A percentile compares a stretch with the other conserved stretches of the same genome.
These are phyloP conservation scores for Carex cristatella DNA, from an alignment of 176 grass and related monocot genomes.

Conservation along the genomic window DNA sequence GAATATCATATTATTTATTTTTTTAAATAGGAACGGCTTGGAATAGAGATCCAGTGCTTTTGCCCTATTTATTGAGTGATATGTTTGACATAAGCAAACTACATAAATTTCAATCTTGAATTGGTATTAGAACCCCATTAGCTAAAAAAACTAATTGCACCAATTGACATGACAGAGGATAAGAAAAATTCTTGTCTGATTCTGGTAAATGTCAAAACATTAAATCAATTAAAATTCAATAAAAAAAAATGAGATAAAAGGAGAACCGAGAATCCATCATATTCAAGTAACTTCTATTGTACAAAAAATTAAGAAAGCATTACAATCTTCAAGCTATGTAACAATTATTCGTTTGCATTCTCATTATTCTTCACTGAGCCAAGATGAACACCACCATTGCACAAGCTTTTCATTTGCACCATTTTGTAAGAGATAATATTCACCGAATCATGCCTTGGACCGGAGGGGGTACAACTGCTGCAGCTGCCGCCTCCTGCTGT, in stretches of 20 bases:
- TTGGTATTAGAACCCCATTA: neutral
- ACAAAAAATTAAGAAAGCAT: neutral
- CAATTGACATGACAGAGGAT: neutral
- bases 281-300: neutral
- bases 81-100: too few species aligned
- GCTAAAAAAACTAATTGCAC: neutral
- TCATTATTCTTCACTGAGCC: neutral
- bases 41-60: too few species aligned
- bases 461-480: neutral
- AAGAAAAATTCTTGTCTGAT: neutral
- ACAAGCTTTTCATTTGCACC: slow-evolving; percentile 4
- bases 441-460: slow-evolving; percentile 11
- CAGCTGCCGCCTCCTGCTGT: neutral
- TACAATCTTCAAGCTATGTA: neutral
- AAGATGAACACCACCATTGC: neutral
- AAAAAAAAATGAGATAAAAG: neutral
- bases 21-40: too few species aligned
- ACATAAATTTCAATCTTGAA: too few species aligned
- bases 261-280: neutral
- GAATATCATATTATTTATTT: too few species aligned
- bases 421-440: neutral
- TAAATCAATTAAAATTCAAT: neutral
- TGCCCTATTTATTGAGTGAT: too few species aligned
- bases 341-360: neutral
- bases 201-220: neutral